Conservation (phyloP, 345 rosid genomes). For the Trapa bicornis region DNA sequence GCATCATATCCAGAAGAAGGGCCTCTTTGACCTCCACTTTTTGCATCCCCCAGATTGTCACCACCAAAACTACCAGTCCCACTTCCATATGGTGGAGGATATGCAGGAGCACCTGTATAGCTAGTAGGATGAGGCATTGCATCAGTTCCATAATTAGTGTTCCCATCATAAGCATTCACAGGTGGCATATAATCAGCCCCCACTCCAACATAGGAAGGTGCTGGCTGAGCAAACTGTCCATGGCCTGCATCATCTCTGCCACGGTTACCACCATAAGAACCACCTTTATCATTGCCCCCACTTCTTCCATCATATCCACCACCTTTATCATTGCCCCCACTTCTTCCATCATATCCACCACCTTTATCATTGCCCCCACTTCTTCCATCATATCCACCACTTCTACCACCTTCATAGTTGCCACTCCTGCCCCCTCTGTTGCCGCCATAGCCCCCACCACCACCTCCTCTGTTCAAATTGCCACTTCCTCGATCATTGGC, state of each 20-base stretch:
- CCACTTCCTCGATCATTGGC: conserved; percentile 28
- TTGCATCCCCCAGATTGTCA: conserved; percentile 39
- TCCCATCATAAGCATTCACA: conserved; percentile 35
- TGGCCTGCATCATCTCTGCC: conserved; percentile 58
- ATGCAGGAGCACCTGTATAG: conserved; percentile 69
- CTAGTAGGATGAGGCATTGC: conserved; percentile 84
- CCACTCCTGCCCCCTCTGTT: conserved; percentile 38
- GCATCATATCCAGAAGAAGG: conserved; percentile 13
- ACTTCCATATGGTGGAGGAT: conserved; percentile 73
- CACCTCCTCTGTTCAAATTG: conserved; percentile 42
- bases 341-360: conserved; percentile 36
- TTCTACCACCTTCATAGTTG: conserved; percentile 43
- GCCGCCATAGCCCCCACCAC: conserved; percentile 42
- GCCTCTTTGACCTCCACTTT: conserved; percentile 36
- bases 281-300: conserved; percentile 45
- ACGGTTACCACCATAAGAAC: conserved; percentile 56
- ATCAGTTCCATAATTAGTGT: conserved; percentile 48
- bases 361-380: conserved; percentile 39
- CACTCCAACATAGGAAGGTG: conserved; percentile 49
- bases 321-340: conserved; percentile 43
- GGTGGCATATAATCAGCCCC: conserved; percentile 56
- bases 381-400: conserved; percentile 33
- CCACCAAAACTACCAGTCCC: conserved; percentile 49
- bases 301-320: conserved; percentile 34
- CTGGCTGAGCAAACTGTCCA: conserved; percentile 59